Evolutionary conservation across 1,284 basidiomycete species (phyloP).

Genomic region (Sporisorium scitamineum): DNA sequence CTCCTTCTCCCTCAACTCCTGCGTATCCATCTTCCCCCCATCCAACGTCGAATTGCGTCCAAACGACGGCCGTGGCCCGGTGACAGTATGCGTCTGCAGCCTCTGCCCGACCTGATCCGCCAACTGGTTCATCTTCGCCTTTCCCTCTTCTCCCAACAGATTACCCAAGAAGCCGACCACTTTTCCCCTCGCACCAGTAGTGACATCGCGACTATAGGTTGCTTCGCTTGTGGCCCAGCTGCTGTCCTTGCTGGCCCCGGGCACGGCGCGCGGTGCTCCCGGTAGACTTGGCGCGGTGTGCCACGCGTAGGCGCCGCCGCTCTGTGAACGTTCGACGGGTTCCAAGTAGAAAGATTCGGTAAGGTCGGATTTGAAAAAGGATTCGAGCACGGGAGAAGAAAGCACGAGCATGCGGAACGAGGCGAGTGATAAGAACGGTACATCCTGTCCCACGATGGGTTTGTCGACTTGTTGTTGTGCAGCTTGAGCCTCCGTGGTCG

Average conservation of each 20-base stretch:
- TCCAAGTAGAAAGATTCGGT: conserved; percentile 62
- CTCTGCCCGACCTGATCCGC: conserved; percentile 65
- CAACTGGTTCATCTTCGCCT: conserved; percentile 65
- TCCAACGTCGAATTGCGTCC: conserved; percentile 50
- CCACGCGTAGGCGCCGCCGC: conserved; percentile 65
- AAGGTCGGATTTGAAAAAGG: conserved; percentile 67
- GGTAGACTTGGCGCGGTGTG: conserved; percentile 61
- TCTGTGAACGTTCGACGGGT: conserved; percentile 59
- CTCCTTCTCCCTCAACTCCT: conserved; percentile 54
- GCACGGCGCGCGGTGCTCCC: conserved; percentile 48
- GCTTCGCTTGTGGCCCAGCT: conserved; percentile 55
- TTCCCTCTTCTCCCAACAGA: conserved; percentile 66
- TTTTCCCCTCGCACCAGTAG: conserved; percentile 61
- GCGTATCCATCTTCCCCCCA: conserved; percentile 52
- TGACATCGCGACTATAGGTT: conserved; percentile 65
- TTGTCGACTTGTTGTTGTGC: conserved; percentile 6
- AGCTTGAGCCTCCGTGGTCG: conserved; percentile 9
- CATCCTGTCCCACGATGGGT: conserved; percentile 54
- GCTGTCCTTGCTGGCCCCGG: conserved; percentile 52
- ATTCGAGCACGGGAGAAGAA: conserved; percentile 62
- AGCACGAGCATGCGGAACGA: conserved; percentile 65
- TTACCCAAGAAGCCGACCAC: conserved; percentile 67
- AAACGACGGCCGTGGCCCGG: conserved; percentile 65
- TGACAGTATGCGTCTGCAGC: conserved; percentile 65
- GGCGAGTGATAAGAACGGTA: conserved; percentile 65